phyloP scores from a whole-genome alignment of 2,329 filamentous ascomycete species.

The Shiraia sp. region DNA sequence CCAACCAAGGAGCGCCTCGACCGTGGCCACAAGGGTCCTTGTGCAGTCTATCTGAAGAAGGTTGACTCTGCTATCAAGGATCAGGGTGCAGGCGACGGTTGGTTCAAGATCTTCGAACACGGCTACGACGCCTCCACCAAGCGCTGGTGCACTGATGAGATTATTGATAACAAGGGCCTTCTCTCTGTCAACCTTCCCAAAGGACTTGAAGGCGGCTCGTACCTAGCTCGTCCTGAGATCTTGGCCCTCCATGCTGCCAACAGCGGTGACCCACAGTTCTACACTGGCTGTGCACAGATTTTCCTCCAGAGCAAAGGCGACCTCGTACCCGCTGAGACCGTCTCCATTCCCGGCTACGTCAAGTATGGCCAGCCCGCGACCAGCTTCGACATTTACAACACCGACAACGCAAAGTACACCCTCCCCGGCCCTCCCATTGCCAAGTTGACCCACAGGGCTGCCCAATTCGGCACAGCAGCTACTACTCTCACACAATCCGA shows the following conservation, averaged over 20 bases:
- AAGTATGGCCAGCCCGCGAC: constrained; percentile 58
- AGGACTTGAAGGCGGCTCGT: constrained; percentile 66
- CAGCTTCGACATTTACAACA: constrained; percentile 66
- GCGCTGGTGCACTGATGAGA: constrained; percentile 72
- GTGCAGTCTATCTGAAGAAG: constrained; percentile 74
- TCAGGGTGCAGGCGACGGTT: constrained; percentile 61
- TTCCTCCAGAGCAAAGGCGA: constrained; percentile 59
- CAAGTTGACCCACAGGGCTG: constrained; percentile 42
- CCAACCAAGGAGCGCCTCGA: constrained; percentile 61
- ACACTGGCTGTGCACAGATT: constrained; percentile 72
- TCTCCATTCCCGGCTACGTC: constrained; percentile 70
- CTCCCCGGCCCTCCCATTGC: constrained; percentile 64
- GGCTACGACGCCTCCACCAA: constrained; percentile 61
- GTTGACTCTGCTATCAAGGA: constrained; percentile 62
- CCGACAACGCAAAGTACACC: constrained; percentile 50
- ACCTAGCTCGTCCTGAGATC: constrained; percentile 72
- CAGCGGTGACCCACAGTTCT: constrained; percentile 66
- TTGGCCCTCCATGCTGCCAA: constrained; percentile 68
- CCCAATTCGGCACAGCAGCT: constrained; percentile 10
- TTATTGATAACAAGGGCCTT: constrained; percentile 67
- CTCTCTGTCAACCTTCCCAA: constrained; percentile 65
- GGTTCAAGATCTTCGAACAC: constrained; percentile 78
- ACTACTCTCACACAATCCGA: constrained; percentile 44
- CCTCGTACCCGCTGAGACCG: constrained; percentile 56
- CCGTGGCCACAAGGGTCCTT: constrained; percentile 67